Evolutionary conservation across 768 basidiomycete genomes (phyloP).

Genomic region (Tulasnella sp.): DNA sequence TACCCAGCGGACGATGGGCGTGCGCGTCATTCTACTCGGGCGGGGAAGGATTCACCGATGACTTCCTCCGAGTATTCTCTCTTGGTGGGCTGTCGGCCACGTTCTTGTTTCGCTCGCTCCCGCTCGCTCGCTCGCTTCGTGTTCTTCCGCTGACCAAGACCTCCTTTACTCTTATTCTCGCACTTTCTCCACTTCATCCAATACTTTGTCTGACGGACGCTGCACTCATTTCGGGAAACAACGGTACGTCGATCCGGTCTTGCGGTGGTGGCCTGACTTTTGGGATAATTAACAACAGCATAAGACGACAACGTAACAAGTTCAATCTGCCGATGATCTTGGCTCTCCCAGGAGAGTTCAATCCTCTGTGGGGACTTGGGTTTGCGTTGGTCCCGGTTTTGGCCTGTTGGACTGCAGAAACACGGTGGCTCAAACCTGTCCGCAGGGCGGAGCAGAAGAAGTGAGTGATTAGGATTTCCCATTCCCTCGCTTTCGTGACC

Average conservation of each 20-base stretch:
- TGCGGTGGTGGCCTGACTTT: background rate
- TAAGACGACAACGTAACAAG: slow-evolving; percentile 9
- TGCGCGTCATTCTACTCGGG: background rate
- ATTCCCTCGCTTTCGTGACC: background rate
- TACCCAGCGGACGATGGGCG: background rate
- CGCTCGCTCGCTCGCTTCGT: background rate
- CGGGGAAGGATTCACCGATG: slow-evolving; percentile 14
- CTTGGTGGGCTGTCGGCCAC: background rate
- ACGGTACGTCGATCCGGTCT: slow-evolving; percentile 8
- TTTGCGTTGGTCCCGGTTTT: slow-evolving; percentile 21
- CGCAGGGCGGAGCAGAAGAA: slow-evolving; percentile 8
- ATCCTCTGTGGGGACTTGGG: slow-evolving; percentile 11
- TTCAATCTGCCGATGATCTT: slow-evolving; percentile 23
- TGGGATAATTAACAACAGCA: background rate
- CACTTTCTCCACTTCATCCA: background rate
- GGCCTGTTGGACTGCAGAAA: slow-evolving; percentile 19
- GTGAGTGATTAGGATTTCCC: slow-evolving; percentile 22
- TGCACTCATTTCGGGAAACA: background rate
- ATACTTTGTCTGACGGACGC: slow-evolving; percentile 16
- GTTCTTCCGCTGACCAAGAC: slow-evolving; percentile 9
- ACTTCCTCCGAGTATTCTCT: slow-evolving; percentile 16
- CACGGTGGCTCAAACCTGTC: slow-evolving; percentile 13
- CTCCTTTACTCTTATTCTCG: background rate
- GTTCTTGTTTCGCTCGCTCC: slow-evolving; percentile 11
- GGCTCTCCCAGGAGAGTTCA: slow-evolving; percentile 21